These are phyloP conservation scores for Serendipita sp. DNA, from an alignment of 768 basidiomycete species.

Conservation along the genomic window DNA sequence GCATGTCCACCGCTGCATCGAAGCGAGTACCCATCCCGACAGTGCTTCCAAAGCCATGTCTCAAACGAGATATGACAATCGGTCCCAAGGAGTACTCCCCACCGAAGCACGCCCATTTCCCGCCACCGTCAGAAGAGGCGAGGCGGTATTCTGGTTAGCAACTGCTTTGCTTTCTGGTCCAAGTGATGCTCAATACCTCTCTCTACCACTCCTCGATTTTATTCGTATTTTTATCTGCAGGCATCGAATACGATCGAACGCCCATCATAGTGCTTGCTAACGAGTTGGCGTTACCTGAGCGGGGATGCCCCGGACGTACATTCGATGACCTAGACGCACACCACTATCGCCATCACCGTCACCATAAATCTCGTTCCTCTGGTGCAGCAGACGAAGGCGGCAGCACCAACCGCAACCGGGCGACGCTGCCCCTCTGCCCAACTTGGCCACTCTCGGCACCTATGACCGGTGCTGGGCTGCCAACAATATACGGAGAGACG, in stretches of 20 bases:
- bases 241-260: slow-evolving; percentile 49
- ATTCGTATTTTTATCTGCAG: neutral
- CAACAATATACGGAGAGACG: neutral
- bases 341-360: neutral
- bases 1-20: neutral
- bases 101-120: neutral
- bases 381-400: too few relatives aligned
- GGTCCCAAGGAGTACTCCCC: neutral
- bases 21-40: neutral
- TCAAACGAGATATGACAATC: neutral
- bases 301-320: slow-evolving; percentile 60
- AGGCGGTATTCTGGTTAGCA: neutral
- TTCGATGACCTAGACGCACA: slow-evolving; percentile 17
- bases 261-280: slow-evolving; percentile 64
- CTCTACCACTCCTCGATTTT: slow-evolving; percentile 10
- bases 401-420: too few relatives aligned
- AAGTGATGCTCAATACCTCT: slow-evolving; percentile 17
- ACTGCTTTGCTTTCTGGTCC: neutral
- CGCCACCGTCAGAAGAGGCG: neutral
- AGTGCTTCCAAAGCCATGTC: slow-evolving; percentile 2
- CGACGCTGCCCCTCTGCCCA: neutral
- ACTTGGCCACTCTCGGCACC: neutral
- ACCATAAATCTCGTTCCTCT: too few relatives aligned
- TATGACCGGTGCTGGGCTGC: neutral
- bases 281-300: slow-evolving; percentile 58